Evolutionary conservation across 2,329 filamentous ascomycete species (phyloP).

Genomic region (Fusarium illudens): DNA sequence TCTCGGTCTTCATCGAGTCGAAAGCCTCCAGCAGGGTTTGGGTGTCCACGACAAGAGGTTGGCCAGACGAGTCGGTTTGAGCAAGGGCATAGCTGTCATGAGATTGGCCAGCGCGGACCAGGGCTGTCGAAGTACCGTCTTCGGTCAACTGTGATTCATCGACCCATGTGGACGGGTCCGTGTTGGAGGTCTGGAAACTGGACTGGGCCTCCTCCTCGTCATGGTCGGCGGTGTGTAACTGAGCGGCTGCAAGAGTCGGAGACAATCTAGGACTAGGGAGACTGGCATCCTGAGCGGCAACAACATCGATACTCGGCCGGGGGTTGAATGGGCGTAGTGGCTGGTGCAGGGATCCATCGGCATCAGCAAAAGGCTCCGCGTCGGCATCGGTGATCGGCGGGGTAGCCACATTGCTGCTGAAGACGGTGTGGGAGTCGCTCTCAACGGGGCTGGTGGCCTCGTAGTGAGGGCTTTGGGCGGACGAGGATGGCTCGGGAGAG

Average conservation of each 20-base stretch:
- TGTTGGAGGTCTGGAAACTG: slow-evolving; percentile 45
- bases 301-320: slow-evolving; percentile 69
- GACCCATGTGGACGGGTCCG: slow-evolving; percentile 46
- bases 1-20: slow-evolving; percentile 86
- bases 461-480: slow-evolving; percentile 50
- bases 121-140: slow-evolving; percentile 41
- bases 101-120: slow-evolving; percentile 36
- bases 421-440: slow-evolving; percentile 67
- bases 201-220: slow-evolving; percentile 51
- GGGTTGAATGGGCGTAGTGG: slow-evolving; percentile 58
- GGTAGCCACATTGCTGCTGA: slow-evolving; percentile 72
- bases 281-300: slow-evolving; percentile 85
- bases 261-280: slow-evolving; percentile 94
- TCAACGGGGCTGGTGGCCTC: slow-evolving; percentile 61
- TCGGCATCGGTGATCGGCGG: slow-evolving; percentile 80
- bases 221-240: slow-evolving; percentile 58
- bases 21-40: slow-evolving; percentile 88
- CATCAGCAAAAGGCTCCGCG: slow-evolving; percentile 65
- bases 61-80: slow-evolving; percentile 33
- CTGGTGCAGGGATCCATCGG: slow-evolving; percentile 59
- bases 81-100: slow-evolving; percentile 41
- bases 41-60: slow-evolving; percentile 73
- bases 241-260: slow-evolving; percentile 81
- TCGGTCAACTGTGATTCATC: slow-evolving; percentile 55
- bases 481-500: slow-evolving; percentile 55